A percentile compares a stretch with the other conserved stretches of the same genome.
phyloP scores from a whole-genome alignment of 495 filamentous ascomycete species.

The Gamarada debralockiae region DNA sequence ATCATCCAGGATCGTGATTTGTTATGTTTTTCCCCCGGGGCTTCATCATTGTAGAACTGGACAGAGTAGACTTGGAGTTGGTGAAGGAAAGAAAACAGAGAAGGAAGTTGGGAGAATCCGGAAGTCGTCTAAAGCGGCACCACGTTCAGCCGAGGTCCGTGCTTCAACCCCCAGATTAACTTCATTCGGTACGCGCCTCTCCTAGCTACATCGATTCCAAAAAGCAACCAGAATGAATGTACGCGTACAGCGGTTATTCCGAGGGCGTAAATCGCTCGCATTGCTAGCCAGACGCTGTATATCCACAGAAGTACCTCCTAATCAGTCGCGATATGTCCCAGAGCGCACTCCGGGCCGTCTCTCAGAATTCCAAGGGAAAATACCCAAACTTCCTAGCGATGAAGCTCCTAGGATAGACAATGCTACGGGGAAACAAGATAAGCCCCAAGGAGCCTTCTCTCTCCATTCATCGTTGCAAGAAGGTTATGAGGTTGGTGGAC shows the following conservation, averaged over 20 bases:
- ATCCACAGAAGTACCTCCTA: neutral
- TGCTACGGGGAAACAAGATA: neutral
- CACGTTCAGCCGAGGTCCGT: no score
- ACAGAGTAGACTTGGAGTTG: no score
- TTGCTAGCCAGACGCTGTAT: neutral
- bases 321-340: neutral
- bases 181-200: no score
- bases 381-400: neutral
- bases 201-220: no score
- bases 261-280: neutral
- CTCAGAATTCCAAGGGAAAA: neutral
- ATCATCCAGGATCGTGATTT: no score
- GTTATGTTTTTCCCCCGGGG: no score
- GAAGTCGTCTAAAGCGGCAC: no score
- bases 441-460: neutral
- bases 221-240: slow-evolving; percentile 1
- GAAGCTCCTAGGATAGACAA: neutral
- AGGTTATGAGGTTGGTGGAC: neutral
- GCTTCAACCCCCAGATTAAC: no score
- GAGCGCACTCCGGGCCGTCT: neutral
- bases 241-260: neutral
- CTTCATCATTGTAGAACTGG: no score
- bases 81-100: no score
- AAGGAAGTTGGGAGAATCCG: no score
- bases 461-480: neutral